phyloP scores from a whole-genome alignment of 1,284 basidiomycete genomes.

The Fistulinella staudtii region DNA sequence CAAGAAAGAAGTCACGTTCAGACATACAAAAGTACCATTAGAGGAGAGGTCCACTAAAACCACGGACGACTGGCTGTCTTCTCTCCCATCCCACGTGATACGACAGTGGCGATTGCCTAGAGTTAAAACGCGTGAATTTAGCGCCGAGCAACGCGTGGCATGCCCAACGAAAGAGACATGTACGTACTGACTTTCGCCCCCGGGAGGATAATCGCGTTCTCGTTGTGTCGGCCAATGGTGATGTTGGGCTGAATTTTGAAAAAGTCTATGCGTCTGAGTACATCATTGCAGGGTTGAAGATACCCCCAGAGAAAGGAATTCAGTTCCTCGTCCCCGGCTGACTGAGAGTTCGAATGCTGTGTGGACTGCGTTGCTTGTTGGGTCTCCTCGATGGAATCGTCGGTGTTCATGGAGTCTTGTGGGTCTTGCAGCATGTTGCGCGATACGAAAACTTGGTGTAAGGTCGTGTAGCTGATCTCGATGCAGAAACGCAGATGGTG shows the following conservation, averaged over 20 bases:
- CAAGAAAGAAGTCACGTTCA: conserved; percentile 3
- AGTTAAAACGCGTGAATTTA: conserved; percentile 20
- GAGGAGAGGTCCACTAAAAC: conserved; percentile 70
- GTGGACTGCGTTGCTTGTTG: conserved; percentile 53
- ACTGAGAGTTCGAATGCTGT: conserved; percentile 34
- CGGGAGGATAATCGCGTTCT: conserved; percentile 55
- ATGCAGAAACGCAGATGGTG: too few relatives aligned
- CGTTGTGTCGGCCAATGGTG: conserved; percentile 51
- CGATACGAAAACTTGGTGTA: background rate
- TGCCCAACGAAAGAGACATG: conserved; percentile 10
- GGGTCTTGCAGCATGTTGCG: conserved; percentile 10
- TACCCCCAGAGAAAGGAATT: conserved; percentile 64
- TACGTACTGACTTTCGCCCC: conserved; percentile 73
- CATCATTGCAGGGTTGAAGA: conserved; percentile 54
- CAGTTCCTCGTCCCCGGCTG: conserved; percentile 21
- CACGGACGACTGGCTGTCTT: conserved; percentile 50
- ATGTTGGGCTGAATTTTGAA: conserved; percentile 46
- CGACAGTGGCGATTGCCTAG: conserved; percentile 65
- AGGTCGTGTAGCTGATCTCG: too few relatives aligned
- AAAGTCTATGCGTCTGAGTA: conserved; percentile 55
- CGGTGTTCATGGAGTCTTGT: conserved; percentile 25
- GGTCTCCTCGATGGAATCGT: conserved; percentile 38
- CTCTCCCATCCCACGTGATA: conserved; percentile 65
- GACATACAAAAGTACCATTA: conserved; percentile 82
- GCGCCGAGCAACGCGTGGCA: conserved; percentile 9